Base-by-base conservation (phyloP, 371 early-diverging fungal genomes). In the Dinochytrium kinnereticum region DNA sequence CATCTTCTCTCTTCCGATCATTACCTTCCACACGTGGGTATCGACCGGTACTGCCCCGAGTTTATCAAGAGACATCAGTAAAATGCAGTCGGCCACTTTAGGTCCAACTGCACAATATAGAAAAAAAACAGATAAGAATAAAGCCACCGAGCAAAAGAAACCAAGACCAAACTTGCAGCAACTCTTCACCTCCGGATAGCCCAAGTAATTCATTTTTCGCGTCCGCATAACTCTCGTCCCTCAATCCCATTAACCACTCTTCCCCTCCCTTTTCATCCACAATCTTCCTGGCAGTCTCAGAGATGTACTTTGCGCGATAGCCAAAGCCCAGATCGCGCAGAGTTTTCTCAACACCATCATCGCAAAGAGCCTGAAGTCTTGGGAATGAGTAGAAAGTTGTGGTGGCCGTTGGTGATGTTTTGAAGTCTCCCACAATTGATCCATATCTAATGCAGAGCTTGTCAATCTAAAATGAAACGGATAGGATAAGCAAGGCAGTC, bases 21-120 rank as follows among this genome's bases (percentile, higher is more conserved):
- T 95, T 61, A 64, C 64, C 81, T 95, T 76, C 80, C 80, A 80
- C 5, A 84, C 82, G 64, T 90, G 99, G 0, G 96, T 97, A 73
- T 99, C 99, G 0, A 98, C 93, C 0, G 98, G 98, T 37, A 99
- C 93, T 0, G 95, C 93, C 40, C 90, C 79, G 3, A 33, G 36
- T 57, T 83, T 77, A 70, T 84, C 84, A 55, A 86, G 68, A 10
- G 72, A 61, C 82, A 83, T 82, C 68, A 90, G 73, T 65, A 81
- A 78, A 30, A 99, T 91, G 77, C 99, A 99, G 81, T 99, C 99
- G 1, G 98, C 98, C 2, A 99, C 98, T 80, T 99, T 99, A 1
- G 95, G 94, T 0, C 95, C 93, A n/a, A 92, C 84, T 76, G 72
- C n/a, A 28, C 10, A n/a, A 31, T 13, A 38, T 53, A 68, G 64